Evolutionary conservation across 2,329 filamentous ascomycete species (phyloP), one percentile per base, ranked within the genome.

Genomic region (Chrysoporthe puriensis): DNA sequence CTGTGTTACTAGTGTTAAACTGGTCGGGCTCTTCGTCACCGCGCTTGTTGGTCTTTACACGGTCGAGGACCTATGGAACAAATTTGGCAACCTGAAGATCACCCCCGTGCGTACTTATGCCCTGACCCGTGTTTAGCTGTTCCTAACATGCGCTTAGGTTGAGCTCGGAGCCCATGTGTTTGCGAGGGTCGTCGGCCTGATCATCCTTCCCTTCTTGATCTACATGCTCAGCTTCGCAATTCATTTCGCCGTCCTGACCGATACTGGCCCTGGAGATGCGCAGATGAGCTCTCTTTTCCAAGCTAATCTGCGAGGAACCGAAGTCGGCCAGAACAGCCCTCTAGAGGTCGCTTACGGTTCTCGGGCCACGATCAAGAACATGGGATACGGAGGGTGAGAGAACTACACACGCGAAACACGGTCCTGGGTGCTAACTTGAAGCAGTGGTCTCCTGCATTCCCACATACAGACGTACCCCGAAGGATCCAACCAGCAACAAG

Each of bases 261-360:
- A 93, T 81, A 95, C 91, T 74, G 96, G 96, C 26, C 96, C 96
- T 8, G 96, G 96, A 65, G 96, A 99, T 82, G 96, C 96, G n/a
- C 96, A 99, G 81, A 99, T 99, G 96, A 97, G 94, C 82, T 99
- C 96, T 36, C 88, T 99, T 62, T 99, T 99, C 87, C 96, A 99
- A 79, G 96, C 96, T 60, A 99, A 99, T 77, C 86, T 99, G 48
- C 90, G 89, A 74, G 96, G 96, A 36, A 98, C 95, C 13, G 92
- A 96, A 72, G 95, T 99, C 70, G 95, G 95, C 76, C 94, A 93
- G 79, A 91, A 97, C 78, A 97, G 94, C 76, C 96, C 96, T 32
- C 86, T 99, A 18, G 96, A 99, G 77, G 85, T 99, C 72, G 95
- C 94, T 5, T 85, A 91, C 71, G 96, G 96, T 36, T 99, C 96